Evolutionary conservation across 345 rosid species (phyloP), one percentile per base, ranked within the genome.

Genomic region (Sonneratia caseolaris): DNA sequence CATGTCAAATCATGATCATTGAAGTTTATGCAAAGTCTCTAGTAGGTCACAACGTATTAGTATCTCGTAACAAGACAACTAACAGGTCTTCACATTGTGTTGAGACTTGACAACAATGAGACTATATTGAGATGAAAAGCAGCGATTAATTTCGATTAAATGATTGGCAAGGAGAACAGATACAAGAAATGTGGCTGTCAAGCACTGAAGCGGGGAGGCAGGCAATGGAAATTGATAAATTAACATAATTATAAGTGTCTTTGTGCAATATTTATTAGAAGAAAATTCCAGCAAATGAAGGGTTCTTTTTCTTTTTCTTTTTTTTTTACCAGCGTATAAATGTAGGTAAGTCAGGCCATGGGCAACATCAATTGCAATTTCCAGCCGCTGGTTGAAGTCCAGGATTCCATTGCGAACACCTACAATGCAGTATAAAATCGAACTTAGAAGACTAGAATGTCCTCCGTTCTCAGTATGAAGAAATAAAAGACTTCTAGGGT

Each of bases 341-440:
- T 95, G 99, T 76, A 95, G 97, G 82, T 90, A 90, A 16, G 99
- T 87, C 74, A 95, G 81, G 72, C 92, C 99, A 80, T 95, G 99
- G 78, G 97, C 93, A 77, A 95, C 87, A 80, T 95, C 97, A 27
- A 95, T 95, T 35, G 91, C 84, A 72, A 95, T 88, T 81, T 87
- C 99, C 69, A 95, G 93, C 78, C 99, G 85, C 78, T 92, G 97
- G 72, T 86, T 90, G 75, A 95, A 92, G 74, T 86, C 97, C 77
- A 95, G 85, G 78, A 85, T 81, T 82, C 76, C 89, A 70, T 88
- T 92, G 5, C 79, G 84, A 74, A 65, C 70, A 82, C 90, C 99
- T 95, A 86, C 75, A 73, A 66, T 38, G 15, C 40, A 9, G 10
- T 45, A 47, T 38, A 51, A 9, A 16, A 22, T 22, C 11, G 51